phyloP scores from a whole-genome alignment of 148 eudicot genomes.

The Cornus controversa region DNA sequence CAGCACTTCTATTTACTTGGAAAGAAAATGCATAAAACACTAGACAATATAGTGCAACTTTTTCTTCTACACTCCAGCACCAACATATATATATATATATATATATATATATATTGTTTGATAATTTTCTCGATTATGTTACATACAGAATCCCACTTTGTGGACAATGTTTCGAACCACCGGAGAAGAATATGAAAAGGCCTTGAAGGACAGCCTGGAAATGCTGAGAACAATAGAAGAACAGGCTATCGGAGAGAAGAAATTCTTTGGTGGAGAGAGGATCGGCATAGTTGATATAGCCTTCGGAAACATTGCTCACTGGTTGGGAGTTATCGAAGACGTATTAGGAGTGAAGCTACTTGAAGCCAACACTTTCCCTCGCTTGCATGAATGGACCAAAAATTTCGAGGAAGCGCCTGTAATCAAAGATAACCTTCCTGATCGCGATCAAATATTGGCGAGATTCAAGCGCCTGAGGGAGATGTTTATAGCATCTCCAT shows the following conservation, averaged over 20 bases:
- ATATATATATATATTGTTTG: too few species aligned
- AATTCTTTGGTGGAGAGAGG: conserved; percentile 10
- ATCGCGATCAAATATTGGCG: neutral
- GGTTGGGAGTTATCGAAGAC: neutral
- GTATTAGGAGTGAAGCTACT: neutral
- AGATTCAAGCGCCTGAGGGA: neutral
- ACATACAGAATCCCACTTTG: too few species aligned
- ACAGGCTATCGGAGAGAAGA: neutral
- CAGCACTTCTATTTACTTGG: too few species aligned
- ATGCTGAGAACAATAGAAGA: neutral
- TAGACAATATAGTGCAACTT: too few species aligned
- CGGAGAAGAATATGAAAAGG: neutral
- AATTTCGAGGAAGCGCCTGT: neutral
- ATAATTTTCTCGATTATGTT: too few species aligned
- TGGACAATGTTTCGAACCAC: too few species aligned
- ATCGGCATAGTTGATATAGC: neutral
- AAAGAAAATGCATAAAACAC: too few species aligned
- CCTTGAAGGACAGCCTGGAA: neutral
- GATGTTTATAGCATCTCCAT: neutral
- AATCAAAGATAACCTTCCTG: conserved; percentile 5
- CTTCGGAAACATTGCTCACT: neutral
- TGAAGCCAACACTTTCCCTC: neutral
- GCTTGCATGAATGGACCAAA: neutral
- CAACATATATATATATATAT: too few species aligned
- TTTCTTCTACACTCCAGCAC: too few species aligned